These are phyloP conservation scores for Triadica sebifera DNA, from an alignment of 345 rosid genomes.

Conservation along the genomic window DNA sequence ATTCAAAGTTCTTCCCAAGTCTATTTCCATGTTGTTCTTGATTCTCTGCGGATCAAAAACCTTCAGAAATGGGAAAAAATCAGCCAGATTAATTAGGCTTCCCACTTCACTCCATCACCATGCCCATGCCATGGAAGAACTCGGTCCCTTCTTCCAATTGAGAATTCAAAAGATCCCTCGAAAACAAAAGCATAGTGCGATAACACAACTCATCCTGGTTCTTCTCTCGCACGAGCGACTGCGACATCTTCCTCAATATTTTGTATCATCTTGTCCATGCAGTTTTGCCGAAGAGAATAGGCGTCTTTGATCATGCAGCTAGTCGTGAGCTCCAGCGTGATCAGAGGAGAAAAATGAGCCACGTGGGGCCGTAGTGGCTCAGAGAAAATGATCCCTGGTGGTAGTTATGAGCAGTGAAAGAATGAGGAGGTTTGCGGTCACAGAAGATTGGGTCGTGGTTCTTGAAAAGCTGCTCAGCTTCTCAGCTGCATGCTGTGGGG, in stretches of 20 bases:
- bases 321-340: slow-evolving; percentile 5
- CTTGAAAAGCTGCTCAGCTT: slow-evolving; percentile 25
- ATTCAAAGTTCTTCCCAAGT: slow-evolving; percentile 7
- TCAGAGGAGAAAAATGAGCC: slow-evolving; percentile 13
- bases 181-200: slow-evolving; percentile 9
- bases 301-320: slow-evolving; percentile 14
- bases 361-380: slow-evolving; percentile 9
- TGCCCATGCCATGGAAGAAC: slow-evolving; percentile 15
- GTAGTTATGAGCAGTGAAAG: slow-evolving; percentile 17
- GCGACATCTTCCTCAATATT: neutral
- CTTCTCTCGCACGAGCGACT: slow-evolving; percentile 1
- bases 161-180: slow-evolving; percentile 13
- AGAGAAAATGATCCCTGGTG: slow-evolving; percentile 11
- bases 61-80: slow-evolving; percentile 13
- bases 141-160: slow-evolving; percentile 8
- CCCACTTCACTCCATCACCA: slow-evolving; percentile 3
- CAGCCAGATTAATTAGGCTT: slow-evolving; percentile 24
- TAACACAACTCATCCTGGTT: slow-evolving; percentile 5
- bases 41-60: slow-evolving; percentile 31
- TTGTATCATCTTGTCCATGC: neutral
- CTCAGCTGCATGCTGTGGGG: too few species aligned
- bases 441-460: slow-evolving; percentile 10
- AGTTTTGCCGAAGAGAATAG: neutral
- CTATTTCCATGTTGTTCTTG: slow-evolving; percentile 20
- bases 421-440: slow-evolving; percentile 8